A percentile compares a stretch with the other conserved stretches of the same genome.
These are phyloP conservation scores for Rhizodiscina lignyota DNA, from an alignment of 495 filamentous ascomycete species.

Conservation along the genomic window DNA sequence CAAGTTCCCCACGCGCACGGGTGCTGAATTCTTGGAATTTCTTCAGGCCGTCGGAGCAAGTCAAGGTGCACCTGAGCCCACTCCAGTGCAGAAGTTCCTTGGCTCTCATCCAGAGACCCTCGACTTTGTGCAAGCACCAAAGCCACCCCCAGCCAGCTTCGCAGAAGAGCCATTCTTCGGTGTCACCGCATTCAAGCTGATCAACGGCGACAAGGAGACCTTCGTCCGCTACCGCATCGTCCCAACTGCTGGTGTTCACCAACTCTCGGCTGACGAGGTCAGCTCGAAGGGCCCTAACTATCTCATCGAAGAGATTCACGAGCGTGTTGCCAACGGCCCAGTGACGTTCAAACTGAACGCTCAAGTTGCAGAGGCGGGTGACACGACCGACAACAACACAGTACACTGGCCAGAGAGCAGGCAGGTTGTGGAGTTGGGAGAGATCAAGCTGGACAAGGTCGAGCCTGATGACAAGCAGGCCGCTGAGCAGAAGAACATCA, in stretches of 20 bases:
- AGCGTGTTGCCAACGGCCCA: conserved; percentile 15
- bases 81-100: conserved; percentile 23
- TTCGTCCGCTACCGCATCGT: conserved; percentile 29
- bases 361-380: conserved; percentile 32
- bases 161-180: conserved; percentile 27
- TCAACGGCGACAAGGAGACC: conserved; percentile 22
- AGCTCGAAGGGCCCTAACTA: conserved; percentile 22
- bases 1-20: conserved; percentile 30
- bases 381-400: conserved; percentile 31
- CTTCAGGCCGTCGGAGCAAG: conserved; percentile 21
- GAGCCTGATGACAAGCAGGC: conserved; percentile 16
- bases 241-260: conserved; percentile 21
- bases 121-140: conserved; percentile 28
- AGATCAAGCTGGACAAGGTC: conserved; percentile 24
- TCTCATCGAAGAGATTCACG: conserved; percentile 26
- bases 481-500: conserved; percentile 30
- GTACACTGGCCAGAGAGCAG: conserved; percentile 33
- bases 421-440: conserved; percentile 31
- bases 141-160: conserved; percentile 30
- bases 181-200: conserved; percentile 34
- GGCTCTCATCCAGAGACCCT: conserved; percentile 25
- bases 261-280: conserved; percentile 20
- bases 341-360: conserved; percentile 28
- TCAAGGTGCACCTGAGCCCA: conserved; percentile 2
- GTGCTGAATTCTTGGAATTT: conserved; percentile 31